A percentile compares a stretch with the other conserved stretches of the same genome.
Conservation (phyloP, 1,284 basidiomycete species). For the Heterobasidion annosum region DNA sequence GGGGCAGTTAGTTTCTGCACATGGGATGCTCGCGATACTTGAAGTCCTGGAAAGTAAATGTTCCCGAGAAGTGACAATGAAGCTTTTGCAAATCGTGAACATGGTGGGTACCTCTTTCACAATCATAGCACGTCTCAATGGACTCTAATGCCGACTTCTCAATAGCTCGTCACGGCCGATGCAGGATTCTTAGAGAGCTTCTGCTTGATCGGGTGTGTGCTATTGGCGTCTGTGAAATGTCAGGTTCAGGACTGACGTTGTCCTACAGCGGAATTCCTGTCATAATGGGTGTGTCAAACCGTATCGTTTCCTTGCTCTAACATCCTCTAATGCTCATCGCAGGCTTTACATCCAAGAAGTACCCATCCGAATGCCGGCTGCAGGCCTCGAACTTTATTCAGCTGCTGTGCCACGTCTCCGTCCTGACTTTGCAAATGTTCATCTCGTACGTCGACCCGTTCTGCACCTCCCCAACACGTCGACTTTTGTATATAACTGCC, state of each 20-base stretch:
- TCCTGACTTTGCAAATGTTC: slow-evolving; percentile 95
- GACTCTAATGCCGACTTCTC: not conserved
- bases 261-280: slow-evolving; percentile 74
- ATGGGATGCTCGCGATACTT: slow-evolving; percentile 91
- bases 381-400: slow-evolving; percentile 95
- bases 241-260: slow-evolving; percentile 4
- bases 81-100: slow-evolving; percentile 85
- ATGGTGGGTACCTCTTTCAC: slow-evolving; percentile 38
- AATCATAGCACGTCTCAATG: not conserved
- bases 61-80: slow-evolving; percentile 77
- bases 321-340: slow-evolving; percentile 3
- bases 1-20: slow-evolving; percentile 79
- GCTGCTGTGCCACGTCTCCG: slow-evolving; percentile 85
- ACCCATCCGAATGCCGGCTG: slow-evolving; percentile 86
- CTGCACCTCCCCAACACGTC: slow-evolving; percentile 3
- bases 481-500: not conserved
- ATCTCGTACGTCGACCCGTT: slow-evolving; percentile 64
- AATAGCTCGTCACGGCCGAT: slow-evolving; percentile 80
- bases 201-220: slow-evolving; percentile 78
- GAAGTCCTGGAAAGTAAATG: slow-evolving; percentile 84
- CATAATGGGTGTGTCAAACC: slow-evolving; percentile 63
- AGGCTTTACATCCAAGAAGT: slow-evolving; percentile 92
- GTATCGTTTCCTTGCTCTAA: not conserved
- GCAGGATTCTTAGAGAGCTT: slow-evolving; percentile 89
- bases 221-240: not conserved